Evolutionary conservation across 2,329 filamentous ascomycete species (phyloP), one percentile per base, ranked within the genome.

Genomic region (Xylaria sp.): DNA sequence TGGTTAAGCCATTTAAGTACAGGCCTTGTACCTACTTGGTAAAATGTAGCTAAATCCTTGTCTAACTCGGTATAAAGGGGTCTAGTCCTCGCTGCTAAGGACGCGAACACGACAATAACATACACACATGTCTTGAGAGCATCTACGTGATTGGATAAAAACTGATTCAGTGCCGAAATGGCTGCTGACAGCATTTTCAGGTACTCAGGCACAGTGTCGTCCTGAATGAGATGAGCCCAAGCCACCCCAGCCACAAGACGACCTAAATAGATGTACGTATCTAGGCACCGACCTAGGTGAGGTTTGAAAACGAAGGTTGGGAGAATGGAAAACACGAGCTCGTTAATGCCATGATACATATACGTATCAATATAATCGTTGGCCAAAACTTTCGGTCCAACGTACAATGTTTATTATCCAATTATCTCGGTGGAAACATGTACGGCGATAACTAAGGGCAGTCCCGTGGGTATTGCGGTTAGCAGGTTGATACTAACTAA

Each of bases 131-230:
- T 11, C 34, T 36, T 27, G 4, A 27, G 24, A 27, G 24, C 24
- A 27, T 27, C 4, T 27, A 27, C 24, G n/a, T 47, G 6, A 17
- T n/a, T n/a, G n/a, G 42, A 19, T 47, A 19, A 19, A 47, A 47
- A 47, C 17, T 8, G 17, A 47, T 47, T 19, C 6, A 19, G n/a
- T 47, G 14, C 42, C 8, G n/a, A 47, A 47, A 19, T 47, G 17
- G 17, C 17, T 47, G 42, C 42, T 47, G 42, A 47, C 48, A 47
- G 42, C n/a, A 47, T 47, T 47, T 47, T 19, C 42, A 47, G 42
- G 17, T 17, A 47, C 17, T 47, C 42, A 19, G n/a, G 6, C n/a
- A n/a, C 34, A 36, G 34, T 6, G 11, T 47, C 5, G 42, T 47
- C 42, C 17, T 47, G 8, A 11, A 47, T 47, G 42, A 47, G 42